Evolutionary conservation across 2,329 filamentous ascomycete genomes (phyloP).

Genomic region (Teratosphaeria zuluensis): DNA sequence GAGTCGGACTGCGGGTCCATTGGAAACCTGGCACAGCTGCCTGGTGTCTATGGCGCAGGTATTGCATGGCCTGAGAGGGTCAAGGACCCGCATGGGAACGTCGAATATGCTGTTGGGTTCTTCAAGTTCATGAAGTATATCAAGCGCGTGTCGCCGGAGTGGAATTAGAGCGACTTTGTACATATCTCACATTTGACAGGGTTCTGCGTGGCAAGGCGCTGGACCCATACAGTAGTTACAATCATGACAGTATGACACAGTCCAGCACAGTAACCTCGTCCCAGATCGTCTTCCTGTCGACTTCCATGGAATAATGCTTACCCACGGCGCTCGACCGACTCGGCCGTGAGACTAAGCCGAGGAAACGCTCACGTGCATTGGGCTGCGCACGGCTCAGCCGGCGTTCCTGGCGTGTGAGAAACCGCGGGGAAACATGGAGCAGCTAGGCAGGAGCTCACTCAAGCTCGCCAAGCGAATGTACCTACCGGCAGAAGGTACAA

Average conservation of each 20-base stretch:
- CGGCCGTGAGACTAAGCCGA: background rate
- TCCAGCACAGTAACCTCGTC: background rate
- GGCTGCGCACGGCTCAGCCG: background rate
- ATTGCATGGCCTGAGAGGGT: constrained; percentile 56
- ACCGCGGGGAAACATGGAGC: background rate
- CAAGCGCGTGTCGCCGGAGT: constrained; percentile 45
- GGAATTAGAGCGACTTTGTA: constrained; percentile 26
- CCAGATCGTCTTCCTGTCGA: background rate
- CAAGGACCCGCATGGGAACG: constrained; percentile 51
- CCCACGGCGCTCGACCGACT: background rate
- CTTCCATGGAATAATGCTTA: background rate
- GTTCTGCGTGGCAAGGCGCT: background rate
- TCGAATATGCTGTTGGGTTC: constrained; percentile 53
- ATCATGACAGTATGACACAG: background rate
- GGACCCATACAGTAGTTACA: background rate
- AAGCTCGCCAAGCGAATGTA: background rate
- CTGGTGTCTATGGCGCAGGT: constrained; percentile 50
- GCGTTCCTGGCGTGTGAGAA: background rate
- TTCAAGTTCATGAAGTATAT: constrained; percentile 58
- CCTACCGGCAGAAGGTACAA: background rate
- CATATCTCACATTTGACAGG: background rate
- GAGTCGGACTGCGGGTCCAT: constrained; percentile 8
- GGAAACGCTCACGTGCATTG: background rate
- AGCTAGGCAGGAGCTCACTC: background rate
- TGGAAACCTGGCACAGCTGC: constrained; percentile 27